Base-by-base conservation (phyloP, 2,329 filamentous ascomycete genomes). In the Cytospora mali region DNA sequence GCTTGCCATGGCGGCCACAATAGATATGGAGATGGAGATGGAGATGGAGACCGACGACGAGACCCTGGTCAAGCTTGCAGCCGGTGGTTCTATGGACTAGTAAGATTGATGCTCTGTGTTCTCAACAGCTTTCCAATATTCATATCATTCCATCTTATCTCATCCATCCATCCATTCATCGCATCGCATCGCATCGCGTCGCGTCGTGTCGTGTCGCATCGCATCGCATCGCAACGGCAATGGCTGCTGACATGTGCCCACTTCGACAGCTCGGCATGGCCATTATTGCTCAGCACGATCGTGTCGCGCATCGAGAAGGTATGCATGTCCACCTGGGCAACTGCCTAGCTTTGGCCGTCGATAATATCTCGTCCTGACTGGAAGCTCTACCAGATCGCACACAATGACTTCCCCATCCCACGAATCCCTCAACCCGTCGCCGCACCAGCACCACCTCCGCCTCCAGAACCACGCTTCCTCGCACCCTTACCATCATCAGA, bases 331-430 rank as follows among this genome's bases (percentile, higher is more conserved):
- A n/a, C n/a, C n/a, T n/a, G n/a, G n/a, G 39, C 52, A 49, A 31
- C 61, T 28, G 39, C 49, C 50, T 61, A 16, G 21, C 16, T n/a
- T n/a, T 13, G 10, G n/a, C n/a, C n/a, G n/a, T n/a, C n/a, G n/a
- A n/a, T n/a, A n/a, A n/a, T n/a, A n/a, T n/a, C n/a, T n/a, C n/a
- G n/a, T n/a, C n/a, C n/a, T n/a, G n/a, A n/a, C n/a, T n/a, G n/a
- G n/a, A 58, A 13, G 49, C 31, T 35, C 39, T 46, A 4, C 27
- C 53, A 96, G 91, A 94, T 93, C 68, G 85, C 90, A 48, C 84
- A 85, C 74, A 82, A 87, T 72, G 88, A 89, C 58, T 97, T 96
- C 70, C 87, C 90, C 49, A 88, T 89, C 69, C 90, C 90, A 58
- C 76, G 86, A 58, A 81, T 83, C 35, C 76, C 78, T 18, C 76